phyloP scores from a whole-genome alignment of 1,284 basidiomycete genomes.

The Malassezia equina region DNA sequence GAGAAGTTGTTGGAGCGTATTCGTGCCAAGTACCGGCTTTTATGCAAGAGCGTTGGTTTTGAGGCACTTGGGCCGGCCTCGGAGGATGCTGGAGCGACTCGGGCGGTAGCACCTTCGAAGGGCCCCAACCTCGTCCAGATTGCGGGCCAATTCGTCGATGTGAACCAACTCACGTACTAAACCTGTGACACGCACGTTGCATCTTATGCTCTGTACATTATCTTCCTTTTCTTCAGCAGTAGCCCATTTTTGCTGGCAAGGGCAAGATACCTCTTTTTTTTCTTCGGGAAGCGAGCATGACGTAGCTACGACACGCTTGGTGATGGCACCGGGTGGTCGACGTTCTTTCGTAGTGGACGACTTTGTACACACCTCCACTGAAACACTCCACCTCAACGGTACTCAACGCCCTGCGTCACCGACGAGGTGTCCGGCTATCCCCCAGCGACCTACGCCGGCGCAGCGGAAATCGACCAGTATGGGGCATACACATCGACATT shows the following conservation, averaged over 20 bases:
- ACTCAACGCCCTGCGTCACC: background rate
- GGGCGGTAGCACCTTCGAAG: background rate
- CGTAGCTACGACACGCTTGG: too few species aligned
- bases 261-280: background rate
- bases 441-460: background rate
- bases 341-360: background rate
- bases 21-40: constrained; percentile 71
- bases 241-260: background rate
- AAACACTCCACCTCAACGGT: background rate
- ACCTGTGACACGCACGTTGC: background rate
- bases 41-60: constrained; percentile 68
- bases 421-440: background rate
- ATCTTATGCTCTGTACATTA: background rate
- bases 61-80: background rate
- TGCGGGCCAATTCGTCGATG: constrained; percentile 8
- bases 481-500: constrained; percentile 31
- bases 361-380: background rate
- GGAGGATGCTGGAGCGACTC: background rate
- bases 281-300: too few species aligned
- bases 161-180: constrained; percentile 12
- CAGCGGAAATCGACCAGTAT: background rate
- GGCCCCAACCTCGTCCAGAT: constrained; percentile 1
- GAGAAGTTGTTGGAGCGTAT: constrained; percentile 75
- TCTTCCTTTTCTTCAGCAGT: background rate
- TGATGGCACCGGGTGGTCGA: too few species aligned